Conservation (phyloP, 2,329 filamentous ascomycete species). For the Gnomoniopsis sp. region DNA sequence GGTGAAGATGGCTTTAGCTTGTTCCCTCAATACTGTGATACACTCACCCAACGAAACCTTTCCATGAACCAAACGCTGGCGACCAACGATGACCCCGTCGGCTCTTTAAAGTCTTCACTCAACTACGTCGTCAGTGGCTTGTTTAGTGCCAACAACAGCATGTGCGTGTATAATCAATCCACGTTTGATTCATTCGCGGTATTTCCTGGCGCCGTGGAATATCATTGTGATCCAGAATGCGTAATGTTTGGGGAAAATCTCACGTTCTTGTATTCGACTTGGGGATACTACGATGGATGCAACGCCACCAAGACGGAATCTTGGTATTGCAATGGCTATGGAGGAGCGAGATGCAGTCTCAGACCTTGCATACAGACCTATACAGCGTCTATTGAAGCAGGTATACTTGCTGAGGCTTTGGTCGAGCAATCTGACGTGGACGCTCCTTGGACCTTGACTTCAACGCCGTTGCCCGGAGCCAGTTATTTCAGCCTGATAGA, state of each 20-base stretch:
- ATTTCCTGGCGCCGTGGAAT: neutral
- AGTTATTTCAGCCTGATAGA: neutral
- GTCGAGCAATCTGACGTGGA: neutral
- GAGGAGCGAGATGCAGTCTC: neutral
- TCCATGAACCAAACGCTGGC: neutral
- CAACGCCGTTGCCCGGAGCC: too few species aligned
- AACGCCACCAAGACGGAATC: neutral
- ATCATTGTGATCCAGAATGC: too few species aligned
- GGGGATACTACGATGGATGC: neutral
- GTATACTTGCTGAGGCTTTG: neutral
- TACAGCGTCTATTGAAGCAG: neutral
- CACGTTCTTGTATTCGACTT: neutral
- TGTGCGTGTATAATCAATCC: too few species aligned
- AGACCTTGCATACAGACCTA: conserved; percentile 6
- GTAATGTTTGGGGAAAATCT: neutral
- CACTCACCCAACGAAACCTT: too few species aligned
- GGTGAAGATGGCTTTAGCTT: too few species aligned
- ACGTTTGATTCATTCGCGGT: too few species aligned
- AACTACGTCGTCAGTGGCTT: neutral
- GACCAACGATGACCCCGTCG: neutral
- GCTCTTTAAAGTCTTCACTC: neutral
- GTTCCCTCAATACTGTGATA: too few species aligned
- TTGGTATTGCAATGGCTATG: conserved; percentile 7
- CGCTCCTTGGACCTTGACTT: neutral
- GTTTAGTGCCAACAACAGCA: too few species aligned